Base-by-base conservation (phyloP, 129 eudicot species). In the Dittrichia graveolens region DNA sequence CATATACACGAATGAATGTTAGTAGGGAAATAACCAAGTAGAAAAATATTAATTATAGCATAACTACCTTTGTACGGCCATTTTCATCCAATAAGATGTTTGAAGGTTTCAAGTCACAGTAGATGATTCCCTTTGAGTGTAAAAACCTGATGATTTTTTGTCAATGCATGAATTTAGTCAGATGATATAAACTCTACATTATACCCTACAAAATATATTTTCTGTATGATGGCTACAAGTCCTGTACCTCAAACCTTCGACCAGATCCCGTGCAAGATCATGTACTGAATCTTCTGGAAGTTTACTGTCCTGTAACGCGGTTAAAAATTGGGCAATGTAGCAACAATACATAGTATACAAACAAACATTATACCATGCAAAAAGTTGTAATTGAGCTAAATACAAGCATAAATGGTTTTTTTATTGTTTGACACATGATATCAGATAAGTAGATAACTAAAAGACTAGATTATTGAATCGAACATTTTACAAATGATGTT, bases 251-350 rank as follows among this genome's bases (percentile, higher is more conserved):
- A 90, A 84, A 68, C 96, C 99, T 83, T 66, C 81, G 34, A 90
- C 89, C 77, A 95, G 89, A 83, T 73, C 99, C 49, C 72, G 78
- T 43, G 96, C 99, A 71, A 95, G 81, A 79, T 95, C 97, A 65
- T 88, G 96, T 76, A 95, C 81, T 9, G 99, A 95, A 62, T 95
- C 99, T 84, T 95, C 97, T 1, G 99, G 99, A 67, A 95, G 94
- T 83, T 86, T 83, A 47, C 74, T 79, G 70, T 95, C 99, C 99
- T 95, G 87, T 76, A 81, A 73, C 6, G 38, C 74, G 19, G 63
- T 55, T 5, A 79, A 74, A 75, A 38, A 47, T 71, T 59, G 49
- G 31, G 65, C n/a, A 5, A 31, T n/a, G 43, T 69, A 41, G 47
- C 42, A 78, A 15, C n/a, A 46, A 9, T 34, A 6, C 45, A 57